Conservation (phyloP, 352 stramenopile genomes). For the Globisporangium radiosum region DNA sequence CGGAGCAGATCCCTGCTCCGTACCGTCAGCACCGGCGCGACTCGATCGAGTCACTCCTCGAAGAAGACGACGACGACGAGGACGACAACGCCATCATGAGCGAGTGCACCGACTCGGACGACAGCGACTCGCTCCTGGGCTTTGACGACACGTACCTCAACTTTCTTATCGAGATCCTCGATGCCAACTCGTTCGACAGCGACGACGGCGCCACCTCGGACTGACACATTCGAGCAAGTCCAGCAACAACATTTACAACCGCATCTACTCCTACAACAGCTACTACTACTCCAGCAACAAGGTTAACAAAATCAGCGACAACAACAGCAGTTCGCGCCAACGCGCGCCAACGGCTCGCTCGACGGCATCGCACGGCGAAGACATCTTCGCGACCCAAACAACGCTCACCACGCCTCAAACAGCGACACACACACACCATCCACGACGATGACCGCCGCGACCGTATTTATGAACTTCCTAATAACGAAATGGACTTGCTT, state of each 20-base stretch:
- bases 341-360: neutral
- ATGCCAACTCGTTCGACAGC: conserved; percentile 6
- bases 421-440: neutral
- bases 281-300: neutral
- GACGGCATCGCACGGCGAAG: neutral
- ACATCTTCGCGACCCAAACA: neutral
- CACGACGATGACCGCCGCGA: neutral
- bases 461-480: neutral
- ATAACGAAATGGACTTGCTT: too few species aligned
- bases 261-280: neutral
- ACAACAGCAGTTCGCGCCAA: neutral
- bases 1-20: neutral
- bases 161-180: conserved; percentile 11
- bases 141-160: conserved; percentile 11
- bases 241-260: neutral
- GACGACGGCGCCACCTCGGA: conserved; percentile 5
- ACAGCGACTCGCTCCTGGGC: conserved; percentile 11
- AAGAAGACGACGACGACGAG: conserved; percentile 8
- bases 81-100: neutral
- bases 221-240: neutral
- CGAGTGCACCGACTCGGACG: conserved; percentile 13
- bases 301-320: neutral
- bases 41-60: conserved; percentile 14
- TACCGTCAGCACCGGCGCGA: conserved; percentile 8
- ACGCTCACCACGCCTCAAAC: neutral